Base-by-base conservation (phyloP, 2,329 filamentous ascomycete genomes). In the Juglanconis juglandina region DNA sequence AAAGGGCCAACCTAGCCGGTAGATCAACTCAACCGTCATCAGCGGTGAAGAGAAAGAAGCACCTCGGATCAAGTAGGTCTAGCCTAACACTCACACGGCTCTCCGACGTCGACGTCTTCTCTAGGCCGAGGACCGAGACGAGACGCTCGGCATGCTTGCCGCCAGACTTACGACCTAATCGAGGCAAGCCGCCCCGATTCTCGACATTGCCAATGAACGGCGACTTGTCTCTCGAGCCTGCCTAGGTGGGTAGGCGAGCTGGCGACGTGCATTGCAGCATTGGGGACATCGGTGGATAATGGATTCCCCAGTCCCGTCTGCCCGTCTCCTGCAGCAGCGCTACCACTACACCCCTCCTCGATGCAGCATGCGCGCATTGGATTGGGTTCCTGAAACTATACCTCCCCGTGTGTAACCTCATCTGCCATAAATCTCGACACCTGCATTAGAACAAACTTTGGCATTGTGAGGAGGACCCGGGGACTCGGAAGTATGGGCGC, bases 251-350 rank as follows among this genome's bases (percentile, higher is more conserved):
- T 8, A 39, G 6, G 44, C 47, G 32, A 5, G 47, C 47, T 10
- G 47, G 41, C 52, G 41, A 44, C 39, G 24, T 54, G 52, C 46
- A 49, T 47, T 37, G 41, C 3, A 37, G 53, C 33, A 39, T 30
- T 47, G 52, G 47, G 37, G 41, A 55, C 51, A 34, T 46, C 50
- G 35, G 37, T 53, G 60, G 41, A 48, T 49, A 48, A 57, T 49
- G 59, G 59, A 42, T 47, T 32, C 52, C 34, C 44, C 56, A 56
- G 53, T 56, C 56, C 56, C 53, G 60, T 52, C 50, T 11, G 37
- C 11, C 24, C 17, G 35, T 37, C 53, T 60, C 58, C 53, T 63
- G 61, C 61, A 63, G 61, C 58, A 59, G 58, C 58, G 61, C 58
- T 54, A 51, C 58, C 48, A 56, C 55, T 51, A 37, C 55, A 51